These are phyloP conservation scores for Cercophora samala DNA, from an alignment of 495 filamentous ascomycete genomes.

Conservation along the genomic window DNA sequence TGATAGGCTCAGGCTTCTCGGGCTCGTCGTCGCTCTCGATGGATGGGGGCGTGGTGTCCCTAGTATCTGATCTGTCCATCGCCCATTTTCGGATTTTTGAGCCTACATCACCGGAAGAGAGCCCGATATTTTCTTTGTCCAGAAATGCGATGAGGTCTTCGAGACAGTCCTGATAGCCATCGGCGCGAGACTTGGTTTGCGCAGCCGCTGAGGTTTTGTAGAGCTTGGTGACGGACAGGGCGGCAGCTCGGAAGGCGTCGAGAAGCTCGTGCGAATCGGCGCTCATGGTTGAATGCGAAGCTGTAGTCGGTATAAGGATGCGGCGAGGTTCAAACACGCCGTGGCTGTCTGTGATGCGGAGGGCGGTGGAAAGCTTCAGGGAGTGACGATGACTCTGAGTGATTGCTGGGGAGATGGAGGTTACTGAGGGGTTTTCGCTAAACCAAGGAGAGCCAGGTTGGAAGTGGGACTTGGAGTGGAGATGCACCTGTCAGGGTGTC, in stretches of 20 bases:
- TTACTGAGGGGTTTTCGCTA: constrained; percentile 26
- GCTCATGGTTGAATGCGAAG: constrained; percentile 25
- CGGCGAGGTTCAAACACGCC: not conserved
- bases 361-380: constrained; percentile 5
- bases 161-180: constrained; percentile 91
- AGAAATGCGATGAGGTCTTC: constrained; percentile 84
- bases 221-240: constrained; percentile 90
- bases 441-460: constrained; percentile 12
- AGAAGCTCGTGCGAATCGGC: constrained; percentile 72
- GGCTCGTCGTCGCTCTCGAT: constrained; percentile 74
- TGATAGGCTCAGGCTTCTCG: constrained; percentile 48
- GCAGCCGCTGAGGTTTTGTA: constrained; percentile 85
- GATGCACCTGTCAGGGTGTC: not conserved
- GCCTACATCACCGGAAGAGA: constrained; percentile 69
- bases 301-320: not conserved
- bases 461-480: constrained; percentile 15
- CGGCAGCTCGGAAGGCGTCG: constrained; percentile 85
- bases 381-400: not conserved
- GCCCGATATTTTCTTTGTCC: constrained; percentile 72
- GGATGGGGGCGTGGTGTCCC: constrained; percentile 41
- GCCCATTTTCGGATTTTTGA: constrained; percentile 82
- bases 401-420: not conserved
- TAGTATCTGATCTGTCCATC: constrained; percentile 68
- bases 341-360: not conserved
- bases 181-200: constrained; percentile 65